Evolutionary conservation across 148 eudicot species (phyloP), one percentile per base, ranked within the genome.

Genomic region (Dysphania ambrosioides): DNA sequence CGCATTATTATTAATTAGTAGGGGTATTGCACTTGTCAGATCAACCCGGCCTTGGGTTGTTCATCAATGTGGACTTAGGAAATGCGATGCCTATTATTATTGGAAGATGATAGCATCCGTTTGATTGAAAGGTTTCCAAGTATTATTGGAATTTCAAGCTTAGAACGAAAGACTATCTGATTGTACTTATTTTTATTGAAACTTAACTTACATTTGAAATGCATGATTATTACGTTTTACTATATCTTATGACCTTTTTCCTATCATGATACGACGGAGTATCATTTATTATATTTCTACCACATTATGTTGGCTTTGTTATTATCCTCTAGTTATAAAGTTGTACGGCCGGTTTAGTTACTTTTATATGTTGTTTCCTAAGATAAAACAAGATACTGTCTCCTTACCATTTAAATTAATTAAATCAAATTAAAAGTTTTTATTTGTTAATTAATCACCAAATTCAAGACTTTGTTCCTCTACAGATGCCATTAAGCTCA

Each of bases 91-190:
- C 47, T 76, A 72, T 72, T 80, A 71, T 80, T 72, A 31, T 38
- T 66, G 40, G 34, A 57, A 26, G 66, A 66, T 72, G 44, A 66
- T 78, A 65, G 77, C 77, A 72, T 78, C 60, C 44, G 24, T 42
- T 44, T 78, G 77, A 72, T 75, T 78, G 81, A 71, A 71, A 63
- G 47, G 4, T 36, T 72, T 65, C 38, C 36, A 53, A 66, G 75
- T 71, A 79, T 81, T 82, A 79, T 77, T 72, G 74, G 77, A 72
- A 69, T 68, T 75, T 80, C 76, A 58, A 66, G 69, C 76, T 73
- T 53, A 44, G n/a, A 35, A 70, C 35, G 24, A 70, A 70, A 70
- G 41, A 57, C 70, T 68, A 30, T 79, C 4, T 61, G 12, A 32
- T 75, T 80, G 82, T 84, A 76, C 82, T 79, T 74, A 57, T 72